phyloP scores from a whole-genome alignment of 257 asterid species.

The Solanum commersonii region DNA sequence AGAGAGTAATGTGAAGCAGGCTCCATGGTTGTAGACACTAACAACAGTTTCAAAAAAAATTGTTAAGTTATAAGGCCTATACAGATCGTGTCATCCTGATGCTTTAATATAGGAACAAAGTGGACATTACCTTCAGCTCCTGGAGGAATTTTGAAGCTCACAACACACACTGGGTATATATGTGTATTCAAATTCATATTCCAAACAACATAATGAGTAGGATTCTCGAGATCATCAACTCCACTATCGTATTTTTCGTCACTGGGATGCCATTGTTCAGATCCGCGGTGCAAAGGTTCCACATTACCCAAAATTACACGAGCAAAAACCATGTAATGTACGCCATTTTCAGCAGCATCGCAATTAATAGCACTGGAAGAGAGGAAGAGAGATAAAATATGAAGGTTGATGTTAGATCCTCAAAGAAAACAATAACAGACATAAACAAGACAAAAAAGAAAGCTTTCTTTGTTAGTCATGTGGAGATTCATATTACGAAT shows the following conservation, averaged over 20 bases:
- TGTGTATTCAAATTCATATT: constrained; percentile 74
- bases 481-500: background rate
- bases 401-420: background rate
- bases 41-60: background rate
- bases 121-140: constrained; percentile 40
- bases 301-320: constrained; percentile 43
- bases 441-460: background rate
- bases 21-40: background rate
- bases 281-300: constrained; percentile 71
- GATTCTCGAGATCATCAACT: constrained; percentile 62
- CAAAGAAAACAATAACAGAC: background rate
- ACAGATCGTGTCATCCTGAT: background rate
- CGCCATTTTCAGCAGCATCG: constrained; percentile 85
- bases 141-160: constrained; percentile 70
- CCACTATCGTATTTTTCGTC: constrained; percentile 82
- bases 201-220: constrained; percentile 69
- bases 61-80: background rate
- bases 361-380: constrained; percentile 4
- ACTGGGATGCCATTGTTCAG: constrained; percentile 80
- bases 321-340: constrained; percentile 50
- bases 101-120: background rate
- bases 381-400: background rate
- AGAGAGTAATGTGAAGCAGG: background rate
- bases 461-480: background rate
- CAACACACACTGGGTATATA: constrained; percentile 66